These are phyloP conservation scores for Calvatia gigantea DNA, from an alignment of 768 basidiomycete genomes.

Conservation along the genomic window DNA sequence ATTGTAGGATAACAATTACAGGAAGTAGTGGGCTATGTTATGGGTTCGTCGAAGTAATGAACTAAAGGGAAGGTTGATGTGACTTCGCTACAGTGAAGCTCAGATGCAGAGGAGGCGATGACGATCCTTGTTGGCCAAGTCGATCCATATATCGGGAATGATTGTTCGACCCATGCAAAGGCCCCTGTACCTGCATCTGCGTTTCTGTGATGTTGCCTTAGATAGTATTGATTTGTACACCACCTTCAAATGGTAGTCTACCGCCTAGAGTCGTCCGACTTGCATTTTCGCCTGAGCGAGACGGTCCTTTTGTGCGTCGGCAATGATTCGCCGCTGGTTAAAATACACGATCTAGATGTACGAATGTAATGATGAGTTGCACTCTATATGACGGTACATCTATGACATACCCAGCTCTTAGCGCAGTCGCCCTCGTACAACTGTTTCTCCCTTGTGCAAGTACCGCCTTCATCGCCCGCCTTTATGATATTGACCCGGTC, in stretches of 20 bases:
- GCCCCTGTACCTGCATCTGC: no score
- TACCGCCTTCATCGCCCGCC: constrained; percentile 64
- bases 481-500: constrained; percentile 66
- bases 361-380: background rate
- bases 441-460: constrained; percentile 55
- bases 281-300: constrained; percentile 45
- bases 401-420: constrained; percentile 77
- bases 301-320: constrained; percentile 72
- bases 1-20: no score
- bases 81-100: no score
- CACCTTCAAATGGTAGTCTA: constrained; percentile 13
- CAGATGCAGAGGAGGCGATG: no score
- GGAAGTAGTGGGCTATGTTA: no score
- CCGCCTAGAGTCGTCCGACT: constrained; percentile 28
- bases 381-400: background rate
- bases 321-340: constrained; percentile 83
- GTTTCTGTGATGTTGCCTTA: background rate
- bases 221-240: background rate
- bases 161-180: no score
- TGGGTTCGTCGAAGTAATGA: no score
- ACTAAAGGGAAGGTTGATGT: no score
- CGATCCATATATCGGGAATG: no score
- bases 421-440: constrained; percentile 75
- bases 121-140: no score
- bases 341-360: constrained; percentile 83